Conservation (phyloP, 1,284 basidiomycete species). For the Apiotrichum siamense region DNA sequence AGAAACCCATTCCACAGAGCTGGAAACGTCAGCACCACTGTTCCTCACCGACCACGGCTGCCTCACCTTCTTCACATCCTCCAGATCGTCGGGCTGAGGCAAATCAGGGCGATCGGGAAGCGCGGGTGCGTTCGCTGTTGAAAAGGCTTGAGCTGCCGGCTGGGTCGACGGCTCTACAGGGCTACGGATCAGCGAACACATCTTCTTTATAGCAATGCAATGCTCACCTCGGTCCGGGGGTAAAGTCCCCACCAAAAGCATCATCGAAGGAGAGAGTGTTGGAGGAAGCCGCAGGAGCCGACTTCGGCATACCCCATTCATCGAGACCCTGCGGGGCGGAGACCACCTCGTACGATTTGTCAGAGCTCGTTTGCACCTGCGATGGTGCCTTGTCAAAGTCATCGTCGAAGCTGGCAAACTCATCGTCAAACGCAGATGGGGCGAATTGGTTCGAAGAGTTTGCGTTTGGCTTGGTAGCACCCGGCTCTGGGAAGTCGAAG, state of each 20-base stretch:
- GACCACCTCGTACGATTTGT: conserved; percentile 40
- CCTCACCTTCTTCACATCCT: conserved; percentile 47
- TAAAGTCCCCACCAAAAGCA: conserved; percentile 49
- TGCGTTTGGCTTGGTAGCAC: conserved; percentile 31
- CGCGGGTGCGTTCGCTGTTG: conserved; percentile 14
- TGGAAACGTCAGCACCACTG: conserved; percentile 8
- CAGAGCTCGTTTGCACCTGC: conserved; percentile 19
- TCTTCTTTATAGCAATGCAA: neutral
- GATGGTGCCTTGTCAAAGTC: conserved; percentile 36
- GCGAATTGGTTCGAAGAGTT: neutral
- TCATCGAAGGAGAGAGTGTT: conserved; percentile 53
- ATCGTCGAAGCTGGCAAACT: conserved; percentile 51
- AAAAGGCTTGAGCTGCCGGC: neutral
- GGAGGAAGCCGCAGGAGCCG: neutral
- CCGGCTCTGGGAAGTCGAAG: conserved; percentile 66
- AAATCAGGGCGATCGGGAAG: conserved; percentile 30
- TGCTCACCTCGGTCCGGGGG: conserved; percentile 16
- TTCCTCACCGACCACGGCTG: neutral
- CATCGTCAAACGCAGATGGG: conserved; percentile 39
- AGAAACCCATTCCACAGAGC: conserved; percentile 48
- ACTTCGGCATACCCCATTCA: conserved; percentile 21
- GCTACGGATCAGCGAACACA: neutral
- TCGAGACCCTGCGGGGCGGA: conserved; percentile 22
- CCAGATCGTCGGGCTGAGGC: conserved; percentile 45
- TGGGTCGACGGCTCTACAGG: neutral